Conservation (phyloP, 768 basidiomycete species). For the Lentinula edodes region DNA sequence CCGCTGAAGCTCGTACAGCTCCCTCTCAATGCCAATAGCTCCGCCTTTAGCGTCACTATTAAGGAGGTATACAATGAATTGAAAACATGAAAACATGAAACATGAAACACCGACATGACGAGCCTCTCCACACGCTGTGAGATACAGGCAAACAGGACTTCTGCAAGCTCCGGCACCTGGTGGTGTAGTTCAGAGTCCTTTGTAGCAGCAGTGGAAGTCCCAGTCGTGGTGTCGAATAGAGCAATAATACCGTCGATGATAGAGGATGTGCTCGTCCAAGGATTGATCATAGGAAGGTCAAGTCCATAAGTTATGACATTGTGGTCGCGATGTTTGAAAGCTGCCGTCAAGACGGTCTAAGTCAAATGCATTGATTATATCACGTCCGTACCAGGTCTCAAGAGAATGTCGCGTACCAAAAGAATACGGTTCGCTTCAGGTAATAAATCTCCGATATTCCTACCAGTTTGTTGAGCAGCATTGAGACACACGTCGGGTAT, state of each 20-base stretch:
- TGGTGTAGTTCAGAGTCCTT: conserved; percentile 32
- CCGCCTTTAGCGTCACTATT: conserved; percentile 39
- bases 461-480: conserved; percentile 37
- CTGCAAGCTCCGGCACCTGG: conserved; percentile 64
- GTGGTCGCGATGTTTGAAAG: conserved; percentile 69
- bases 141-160: conserved; percentile 56
- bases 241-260: conserved; percentile 65
- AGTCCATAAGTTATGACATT: conserved; percentile 77
- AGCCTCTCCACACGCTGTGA: conserved; percentile 70
- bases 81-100: not conserved
- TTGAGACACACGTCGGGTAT: conserved; percentile 44
- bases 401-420: conserved; percentile 41
- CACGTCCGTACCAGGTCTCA: too few relatives aligned
- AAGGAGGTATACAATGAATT: not conserved
- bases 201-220: conserved; percentile 27
- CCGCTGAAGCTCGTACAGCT: conserved; percentile 55
- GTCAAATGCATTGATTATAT: too few relatives aligned
- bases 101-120: conserved; percentile 34
- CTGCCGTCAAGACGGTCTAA: conserved; percentile 69
- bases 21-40: conserved; percentile 46
- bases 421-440: conserved; percentile 66
- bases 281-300: conserved; percentile 58
- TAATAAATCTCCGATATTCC: conserved; percentile 39
- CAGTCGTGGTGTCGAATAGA: conserved; percentile 66
- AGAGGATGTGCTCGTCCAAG: conserved; percentile 76